Conservation (phyloP, 441 rosid genomes). For the Gossypium davidsonii region DNA sequence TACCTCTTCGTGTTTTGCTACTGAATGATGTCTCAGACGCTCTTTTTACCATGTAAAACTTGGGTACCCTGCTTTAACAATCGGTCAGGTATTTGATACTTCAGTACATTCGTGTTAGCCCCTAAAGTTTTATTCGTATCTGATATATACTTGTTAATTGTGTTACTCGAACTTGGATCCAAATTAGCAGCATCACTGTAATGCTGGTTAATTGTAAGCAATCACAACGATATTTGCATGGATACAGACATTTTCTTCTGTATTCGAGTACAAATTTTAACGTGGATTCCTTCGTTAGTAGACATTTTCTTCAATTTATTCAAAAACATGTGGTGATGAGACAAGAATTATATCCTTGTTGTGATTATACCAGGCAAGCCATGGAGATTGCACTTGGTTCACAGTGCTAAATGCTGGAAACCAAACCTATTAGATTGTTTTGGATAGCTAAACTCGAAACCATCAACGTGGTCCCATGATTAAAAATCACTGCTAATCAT, state of each 20-base stretch:
- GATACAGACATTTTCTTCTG: background rate
- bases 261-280: background rate
- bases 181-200: background rate
- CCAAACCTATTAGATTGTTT: background rate
- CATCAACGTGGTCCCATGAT: background rate
- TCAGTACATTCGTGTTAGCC: background rate
- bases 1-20: background rate
- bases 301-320: too few species aligned
- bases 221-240: background rate
- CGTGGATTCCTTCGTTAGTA: background rate
- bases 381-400: background rate
- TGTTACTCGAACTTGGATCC: background rate
- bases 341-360: background rate
- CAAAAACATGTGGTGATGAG: background rate
- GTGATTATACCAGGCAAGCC: slow-evolving; percentile 1
- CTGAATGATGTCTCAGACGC: background rate
- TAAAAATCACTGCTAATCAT: slow-evolving; percentile 3
- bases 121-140: background rate
- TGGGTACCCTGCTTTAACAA: background rate
- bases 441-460: slow-evolving; percentile 1
- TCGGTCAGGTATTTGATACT: background rate
- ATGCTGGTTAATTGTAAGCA: background rate
- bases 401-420: background rate
- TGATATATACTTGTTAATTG: background rate
- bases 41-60: background rate